A percentile compares a stretch with the other conserved stretches of the same genome.
Conservation (phyloP, 1,139 yeast species). For the Candida pseudoviswanathii region DNA sequence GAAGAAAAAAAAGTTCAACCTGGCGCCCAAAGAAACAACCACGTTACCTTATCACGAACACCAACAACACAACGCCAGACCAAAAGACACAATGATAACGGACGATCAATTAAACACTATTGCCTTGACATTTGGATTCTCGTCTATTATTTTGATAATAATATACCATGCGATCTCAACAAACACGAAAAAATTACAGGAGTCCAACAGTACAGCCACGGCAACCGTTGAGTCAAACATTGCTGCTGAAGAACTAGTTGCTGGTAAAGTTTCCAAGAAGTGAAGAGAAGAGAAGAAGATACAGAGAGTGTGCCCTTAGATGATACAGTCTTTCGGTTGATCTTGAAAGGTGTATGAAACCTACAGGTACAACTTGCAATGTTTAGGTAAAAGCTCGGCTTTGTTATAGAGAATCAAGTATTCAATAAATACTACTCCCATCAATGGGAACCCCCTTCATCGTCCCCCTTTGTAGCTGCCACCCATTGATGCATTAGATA, state of each 20-base stretch:
- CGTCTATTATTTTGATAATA: slow-evolving; percentile 70
- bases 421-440: too few species aligned
- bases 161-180: slow-evolving; percentile 64
- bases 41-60: background rate
- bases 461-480: too few species aligned
- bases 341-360: too few species aligned
- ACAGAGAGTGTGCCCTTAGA: too few species aligned
- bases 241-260: slow-evolving; percentile 2
- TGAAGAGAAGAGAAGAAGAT: background rate
- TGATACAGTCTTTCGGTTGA: too few species aligned
- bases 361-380: too few species aligned
- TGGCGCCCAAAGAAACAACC: background rate
- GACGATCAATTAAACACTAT: slow-evolving; percentile 77
- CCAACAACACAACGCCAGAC: background rate
- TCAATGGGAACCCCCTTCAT: too few species aligned
- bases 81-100: slow-evolving; percentile 58
- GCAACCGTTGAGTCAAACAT: background rate
- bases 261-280: background rate
- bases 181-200: slow-evolving; percentile 30
- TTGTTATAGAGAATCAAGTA: too few species aligned
- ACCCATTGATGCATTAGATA: too few species aligned
- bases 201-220: background rate
- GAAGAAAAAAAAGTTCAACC: too few species aligned
- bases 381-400: too few species aligned
- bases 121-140: slow-evolving; percentile 75